These are phyloP conservation scores for Russula vinacea DNA, from an alignment of 768 basidiomycete species.

Conservation along the genomic window DNA sequence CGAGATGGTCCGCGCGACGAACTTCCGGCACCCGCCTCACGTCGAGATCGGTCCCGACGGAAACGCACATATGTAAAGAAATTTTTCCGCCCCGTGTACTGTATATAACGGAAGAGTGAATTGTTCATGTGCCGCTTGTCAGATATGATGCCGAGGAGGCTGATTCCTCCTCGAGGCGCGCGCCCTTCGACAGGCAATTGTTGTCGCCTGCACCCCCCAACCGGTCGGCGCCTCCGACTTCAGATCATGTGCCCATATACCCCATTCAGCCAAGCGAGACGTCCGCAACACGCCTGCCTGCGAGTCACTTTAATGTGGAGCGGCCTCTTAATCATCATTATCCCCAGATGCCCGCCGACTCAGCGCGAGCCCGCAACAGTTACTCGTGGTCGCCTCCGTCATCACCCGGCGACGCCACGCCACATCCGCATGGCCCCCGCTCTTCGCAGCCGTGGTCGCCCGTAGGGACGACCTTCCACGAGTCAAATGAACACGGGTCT, in stretches of 20 bases:
- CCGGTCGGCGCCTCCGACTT: slow-evolving; percentile 7
- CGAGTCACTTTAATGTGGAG: slow-evolving; percentile 1
- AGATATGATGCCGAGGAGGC: slow-evolving; percentile 32
- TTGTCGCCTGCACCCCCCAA: slow-evolving; percentile 17
- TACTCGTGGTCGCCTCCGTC: slow-evolving; percentile 25
- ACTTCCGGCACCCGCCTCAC: slow-evolving; percentile 81
- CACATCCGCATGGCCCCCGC: slow-evolving; percentile 9
- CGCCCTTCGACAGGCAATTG: slow-evolving; percentile 21
- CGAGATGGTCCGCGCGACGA: slow-evolving; percentile 72
- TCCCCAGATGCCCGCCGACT: slow-evolving; percentile 11
- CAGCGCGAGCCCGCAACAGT: slow-evolving; percentile 3
- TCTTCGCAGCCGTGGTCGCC: slow-evolving; percentile 10
- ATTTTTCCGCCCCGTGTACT: slow-evolving; percentile 4
- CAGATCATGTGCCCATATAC: slow-evolving; percentile 19
- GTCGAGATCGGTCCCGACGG: slow-evolving; percentile 72
- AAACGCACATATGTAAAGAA: slow-evolving; percentile 57
- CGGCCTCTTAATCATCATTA: slow-evolving; percentile 8
- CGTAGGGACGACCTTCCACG: not conserved
- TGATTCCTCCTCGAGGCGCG: slow-evolving; percentile 27
- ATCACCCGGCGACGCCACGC: slow-evolving; percentile 10
- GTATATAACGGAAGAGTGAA: slow-evolving; percentile 1
- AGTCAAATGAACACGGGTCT: slow-evolving; percentile 3
- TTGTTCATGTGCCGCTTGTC: slow-evolving; percentile 15
- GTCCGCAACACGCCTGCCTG: slow-evolving; percentile 9
- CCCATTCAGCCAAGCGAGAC: slow-evolving; percentile 18